phyloP scores from a whole-genome alignment of 441 rosid species.

The Codiaeum variegatum region DNA sequence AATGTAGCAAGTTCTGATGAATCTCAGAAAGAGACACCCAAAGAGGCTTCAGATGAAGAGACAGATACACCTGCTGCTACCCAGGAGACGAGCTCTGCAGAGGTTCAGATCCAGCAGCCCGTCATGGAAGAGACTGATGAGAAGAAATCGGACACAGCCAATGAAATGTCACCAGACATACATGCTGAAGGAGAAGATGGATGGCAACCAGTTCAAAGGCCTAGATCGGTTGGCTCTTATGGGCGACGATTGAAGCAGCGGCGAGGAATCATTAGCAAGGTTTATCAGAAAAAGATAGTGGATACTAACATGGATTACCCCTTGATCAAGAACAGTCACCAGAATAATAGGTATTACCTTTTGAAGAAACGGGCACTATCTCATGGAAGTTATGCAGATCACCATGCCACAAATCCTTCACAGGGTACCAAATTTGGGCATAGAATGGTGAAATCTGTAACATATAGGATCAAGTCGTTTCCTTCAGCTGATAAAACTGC shows the following conservation, averaged over 20 bases:
- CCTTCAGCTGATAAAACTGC: constrained; percentile 47
- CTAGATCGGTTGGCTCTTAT: constrained; percentile 68
- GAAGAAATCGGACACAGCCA: constrained; percentile 29
- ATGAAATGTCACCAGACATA: constrained; percentile 39
- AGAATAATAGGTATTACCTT: constrained; percentile 60
- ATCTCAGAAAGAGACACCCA: constrained; percentile 40
- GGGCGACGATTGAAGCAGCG: constrained; percentile 84
- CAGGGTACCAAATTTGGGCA: constrained; percentile 75
- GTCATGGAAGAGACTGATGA: constrained; percentile 35
- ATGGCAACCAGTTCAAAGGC: constrained; percentile 98
- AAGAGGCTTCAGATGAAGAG: constrained; percentile 65
- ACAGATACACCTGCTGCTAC: constrained; percentile 19
- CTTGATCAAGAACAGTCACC: constrained; percentile 47
- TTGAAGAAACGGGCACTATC: constrained; percentile 65
- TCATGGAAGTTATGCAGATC: constrained; percentile 66
- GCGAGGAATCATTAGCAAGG: constrained; percentile 73
- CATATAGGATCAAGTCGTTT: constrained; percentile 77
- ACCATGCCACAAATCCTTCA: constrained; percentile 44
- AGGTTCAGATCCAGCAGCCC: constrained; percentile 28
- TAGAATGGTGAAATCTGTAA: constrained; percentile 69
- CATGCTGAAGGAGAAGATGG: constrained; percentile 84
- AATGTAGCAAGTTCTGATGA: constrained; percentile 37
- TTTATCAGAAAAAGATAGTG: constrained; percentile 67
- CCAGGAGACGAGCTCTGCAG: constrained; percentile 22
- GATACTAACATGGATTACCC: constrained; percentile 56